A percentile compares a stretch with the other conserved stretches of the same genome.
Conservation (phyloP, 495 filamentous ascomycete species). For the Podospora fimiseda region DNA sequence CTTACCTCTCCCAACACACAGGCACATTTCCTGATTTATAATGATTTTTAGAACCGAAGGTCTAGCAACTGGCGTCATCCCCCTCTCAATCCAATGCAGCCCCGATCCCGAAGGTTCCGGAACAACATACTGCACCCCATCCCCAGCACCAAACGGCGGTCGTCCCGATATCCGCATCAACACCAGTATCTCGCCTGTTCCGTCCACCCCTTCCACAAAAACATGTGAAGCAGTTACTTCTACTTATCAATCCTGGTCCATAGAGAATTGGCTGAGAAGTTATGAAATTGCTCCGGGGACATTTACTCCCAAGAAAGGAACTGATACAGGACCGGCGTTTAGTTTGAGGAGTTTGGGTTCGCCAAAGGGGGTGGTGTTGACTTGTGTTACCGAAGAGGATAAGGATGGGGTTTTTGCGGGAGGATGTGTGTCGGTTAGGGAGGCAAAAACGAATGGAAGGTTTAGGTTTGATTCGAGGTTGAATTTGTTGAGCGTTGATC, state of each 20-base stretch:
- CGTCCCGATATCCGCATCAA: constrained; percentile 16
- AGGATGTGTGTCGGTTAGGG: constrained; percentile 5
- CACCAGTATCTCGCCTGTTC: constrained; percentile 14
- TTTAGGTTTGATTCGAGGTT: constrained; percentile 30
- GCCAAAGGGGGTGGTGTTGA: constrained; percentile 22
- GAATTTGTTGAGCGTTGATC: constrained; percentile 27
- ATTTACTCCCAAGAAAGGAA: not conserved
- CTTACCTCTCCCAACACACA: not conserved
- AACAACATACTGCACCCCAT: constrained; percentile 21
- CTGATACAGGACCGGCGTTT: constrained; percentile 34
- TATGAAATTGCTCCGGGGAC: constrained; percentile 26
- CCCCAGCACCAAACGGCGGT: constrained; percentile 7
- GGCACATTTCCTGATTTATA: too few species aligned
- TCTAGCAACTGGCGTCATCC: constrained; percentile 29
- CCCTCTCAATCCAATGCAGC: constrained; percentile 27
- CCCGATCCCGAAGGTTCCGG: constrained; percentile 11
- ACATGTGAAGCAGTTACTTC: constrained; percentile 21
- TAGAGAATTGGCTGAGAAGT: constrained; percentile 30
- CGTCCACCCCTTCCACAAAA: constrained; percentile 8
- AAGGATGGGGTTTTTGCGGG: constrained; percentile 23
- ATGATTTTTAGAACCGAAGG: constrained; percentile 29
- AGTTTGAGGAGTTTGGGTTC: constrained; percentile 21
- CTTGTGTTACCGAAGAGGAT: constrained; percentile 17
- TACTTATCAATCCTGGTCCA: constrained; percentile 32
- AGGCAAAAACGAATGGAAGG: constrained; percentile 12